phyloP scores from a whole-genome alignment of 164 flowering plant species.

The Tinospora cordifolia region DNA sequence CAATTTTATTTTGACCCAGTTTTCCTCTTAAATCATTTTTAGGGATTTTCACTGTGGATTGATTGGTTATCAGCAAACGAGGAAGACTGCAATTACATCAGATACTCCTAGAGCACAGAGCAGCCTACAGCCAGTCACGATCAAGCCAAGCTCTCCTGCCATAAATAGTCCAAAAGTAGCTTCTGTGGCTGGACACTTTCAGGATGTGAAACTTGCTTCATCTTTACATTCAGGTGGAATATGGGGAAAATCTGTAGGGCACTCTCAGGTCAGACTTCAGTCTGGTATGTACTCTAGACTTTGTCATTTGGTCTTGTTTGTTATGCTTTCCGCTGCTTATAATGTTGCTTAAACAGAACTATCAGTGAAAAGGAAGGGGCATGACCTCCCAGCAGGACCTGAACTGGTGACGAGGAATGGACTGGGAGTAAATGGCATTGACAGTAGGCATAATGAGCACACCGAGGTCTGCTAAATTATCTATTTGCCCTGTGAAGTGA shows the following conservation, averaged over 20 bases:
- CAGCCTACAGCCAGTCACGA: conserved; percentile 21
- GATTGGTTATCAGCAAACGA: conserved; percentile 41
- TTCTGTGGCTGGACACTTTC: conserved; percentile 9
- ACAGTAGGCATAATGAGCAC: conserved; percentile 10
- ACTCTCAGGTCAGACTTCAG: conserved; percentile 11
- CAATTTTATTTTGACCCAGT: neutral
- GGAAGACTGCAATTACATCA: conserved; percentile 18
- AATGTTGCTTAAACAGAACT: conserved; percentile 18
- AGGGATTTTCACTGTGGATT: conserved; percentile 63
- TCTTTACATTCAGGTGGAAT: conserved; percentile 16
- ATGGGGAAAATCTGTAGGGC: conserved; percentile 10
- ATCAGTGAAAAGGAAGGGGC: conserved; percentile 37
- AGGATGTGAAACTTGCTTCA: neutral
- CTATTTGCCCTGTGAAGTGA: no score
- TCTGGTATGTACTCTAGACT: conserved; percentile 14
- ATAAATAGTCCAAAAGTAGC: conserved; percentile 12
- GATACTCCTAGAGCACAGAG: conserved; percentile 8
- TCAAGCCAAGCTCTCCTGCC: conserved; percentile 17
- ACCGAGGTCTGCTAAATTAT: conserved; percentile 26
- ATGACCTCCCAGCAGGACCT: conserved; percentile 16
- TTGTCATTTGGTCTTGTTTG: neutral
- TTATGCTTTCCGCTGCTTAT: neutral
- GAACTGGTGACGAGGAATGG: conserved; percentile 25
- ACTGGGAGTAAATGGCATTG: conserved; percentile 13
- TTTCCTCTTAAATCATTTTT: conserved; percentile 9